Evolutionary conservation across 2,329 filamentous ascomycete genomes (phyloP).

Genomic region (Trichophyton benhamiae): DNA sequence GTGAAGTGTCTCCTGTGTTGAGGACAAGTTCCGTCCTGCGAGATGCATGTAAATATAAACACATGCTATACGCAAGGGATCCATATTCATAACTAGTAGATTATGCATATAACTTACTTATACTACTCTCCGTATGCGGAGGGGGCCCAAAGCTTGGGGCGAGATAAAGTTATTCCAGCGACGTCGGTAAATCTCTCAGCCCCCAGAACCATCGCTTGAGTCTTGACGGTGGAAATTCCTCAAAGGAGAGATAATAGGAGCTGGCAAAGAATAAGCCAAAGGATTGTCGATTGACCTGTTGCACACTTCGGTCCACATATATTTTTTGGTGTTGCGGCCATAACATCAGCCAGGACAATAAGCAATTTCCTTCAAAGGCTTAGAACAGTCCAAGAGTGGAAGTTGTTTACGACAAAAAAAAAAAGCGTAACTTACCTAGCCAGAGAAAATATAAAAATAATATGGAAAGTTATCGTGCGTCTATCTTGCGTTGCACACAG

Average conservation of each 20-base stretch:
- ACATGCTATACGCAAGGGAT: neutral
- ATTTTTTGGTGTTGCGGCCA: neutral
- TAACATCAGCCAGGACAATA: neutral
- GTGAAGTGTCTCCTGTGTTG: neutral
- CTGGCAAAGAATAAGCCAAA: neutral
- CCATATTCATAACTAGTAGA: neutral
- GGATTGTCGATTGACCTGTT: neutral
- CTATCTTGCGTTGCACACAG: neutral
- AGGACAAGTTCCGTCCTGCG: neutral
- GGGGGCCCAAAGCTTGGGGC: neutral
- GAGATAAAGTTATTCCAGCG: neutral
- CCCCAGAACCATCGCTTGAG: neutral
- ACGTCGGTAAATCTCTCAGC: neutral
- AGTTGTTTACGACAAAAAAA: neutral
- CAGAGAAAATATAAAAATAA: neutral
- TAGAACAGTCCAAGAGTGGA: neutral
- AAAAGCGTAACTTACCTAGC: neutral
- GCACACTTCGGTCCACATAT: neutral
- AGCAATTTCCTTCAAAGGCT: conserved; percentile 1
- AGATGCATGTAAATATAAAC: neutral
- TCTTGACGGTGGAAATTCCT: neutral
- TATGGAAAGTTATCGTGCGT: neutral
- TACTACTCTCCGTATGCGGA: neutral
- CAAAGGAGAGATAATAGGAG: neutral
- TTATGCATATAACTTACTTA: neutral